A percentile compares a stretch with the other conserved stretches of the same genome.
Conservation (phyloP, 1,284 basidiomycete genomes). For the Apiotrichum sp. region DNA sequence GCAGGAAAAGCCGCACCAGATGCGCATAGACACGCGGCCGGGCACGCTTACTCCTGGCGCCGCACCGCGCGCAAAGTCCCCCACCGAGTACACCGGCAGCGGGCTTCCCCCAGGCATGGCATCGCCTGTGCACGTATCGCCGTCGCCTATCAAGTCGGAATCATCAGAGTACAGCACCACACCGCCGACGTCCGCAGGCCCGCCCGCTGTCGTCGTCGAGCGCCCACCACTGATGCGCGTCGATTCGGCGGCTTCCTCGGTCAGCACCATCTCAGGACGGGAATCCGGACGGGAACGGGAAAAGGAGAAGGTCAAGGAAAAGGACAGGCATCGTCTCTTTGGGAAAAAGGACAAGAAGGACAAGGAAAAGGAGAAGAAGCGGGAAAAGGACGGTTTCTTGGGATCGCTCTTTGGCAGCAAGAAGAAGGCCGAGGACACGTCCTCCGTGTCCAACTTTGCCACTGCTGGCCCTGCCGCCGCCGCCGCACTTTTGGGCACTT, state of each 20-base stretch:
- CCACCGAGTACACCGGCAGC: not conserved
- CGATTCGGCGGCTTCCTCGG: constrained; percentile 19
- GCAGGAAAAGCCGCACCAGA: not conserved
- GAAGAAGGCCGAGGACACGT: constrained; percentile 61
- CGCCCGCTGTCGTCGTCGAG: constrained; percentile 17
- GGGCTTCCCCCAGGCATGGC: constrained; percentile 33
- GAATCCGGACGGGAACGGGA: not conserved
- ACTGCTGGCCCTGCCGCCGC: constrained; percentile 69
- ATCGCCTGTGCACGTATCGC: constrained; percentile 23
- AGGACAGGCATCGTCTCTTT: constrained; percentile 53
- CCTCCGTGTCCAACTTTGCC: constrained; percentile 50
- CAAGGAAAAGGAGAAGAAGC: constrained; percentile 67
- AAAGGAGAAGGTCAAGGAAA: not conserved
- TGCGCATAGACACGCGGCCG: not conserved
- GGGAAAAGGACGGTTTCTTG: constrained; percentile 73
- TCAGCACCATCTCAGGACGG: constrained; percentile 19
- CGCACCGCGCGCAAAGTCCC: not conserved
- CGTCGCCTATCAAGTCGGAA: not conserved
- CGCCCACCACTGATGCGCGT: constrained; percentile 27
- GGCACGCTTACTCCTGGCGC: not conserved
- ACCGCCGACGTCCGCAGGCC: constrained; percentile 9
- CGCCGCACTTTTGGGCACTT: constrained; percentile 70
- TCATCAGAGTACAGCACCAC: not conserved
- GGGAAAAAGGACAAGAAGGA: constrained; percentile 60
- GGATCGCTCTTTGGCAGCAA: constrained; percentile 83